Evolutionary conservation across 768 basidiomycete species (phyloP).

Genomic region (Suillus subaureus): DNA sequence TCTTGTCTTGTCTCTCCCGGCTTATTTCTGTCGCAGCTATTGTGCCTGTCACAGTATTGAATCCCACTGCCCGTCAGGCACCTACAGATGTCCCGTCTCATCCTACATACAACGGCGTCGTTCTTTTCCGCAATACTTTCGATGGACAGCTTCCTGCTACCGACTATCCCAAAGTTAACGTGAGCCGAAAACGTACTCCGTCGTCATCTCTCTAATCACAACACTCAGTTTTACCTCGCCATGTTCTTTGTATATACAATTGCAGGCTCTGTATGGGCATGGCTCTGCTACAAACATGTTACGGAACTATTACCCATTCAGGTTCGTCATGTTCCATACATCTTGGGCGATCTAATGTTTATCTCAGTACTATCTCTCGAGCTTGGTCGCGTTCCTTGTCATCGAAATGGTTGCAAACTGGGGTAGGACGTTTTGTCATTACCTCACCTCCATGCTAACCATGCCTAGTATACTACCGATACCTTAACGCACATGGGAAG

Average conservation of each 20-base stretch:
- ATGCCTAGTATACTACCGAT: slow-evolving; percentile 82
- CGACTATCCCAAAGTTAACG: slow-evolving; percentile 97
- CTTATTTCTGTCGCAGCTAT: slow-evolving; percentile 53
- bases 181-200: slow-evolving; percentile 40
- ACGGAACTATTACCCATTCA: slow-evolving; percentile 88
- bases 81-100: slow-evolving; percentile 63
- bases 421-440: slow-evolving; percentile 47
- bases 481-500: slow-evolving; percentile 85
- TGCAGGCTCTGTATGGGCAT: slow-evolving; percentile 77
- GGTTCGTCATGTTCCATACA: slow-evolving; percentile 40
- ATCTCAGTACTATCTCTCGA: slow-evolving; percentile 84
- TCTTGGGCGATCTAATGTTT: slow-evolving; percentile 9
- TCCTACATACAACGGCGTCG: slow-evolving; percentile 74
- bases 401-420: slow-evolving; percentile 95
- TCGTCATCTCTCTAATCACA: slow-evolving; percentile 2
- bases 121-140: slow-evolving; percentile 88
- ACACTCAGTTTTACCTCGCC: slow-evolving; percentile 76
- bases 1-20: background rate
- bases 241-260: slow-evolving; percentile 81
- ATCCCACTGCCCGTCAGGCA: slow-evolving; percentile 38
- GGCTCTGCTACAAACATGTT: slow-evolving; percentile 78
- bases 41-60: slow-evolving; percentile 85
- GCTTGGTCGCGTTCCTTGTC: slow-evolving; percentile 81
- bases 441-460: slow-evolving; percentile 13
- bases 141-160: slow-evolving; percentile 86